A percentile compares a stretch with the other conserved stretches of the same genome.
Conservation (phyloP, 1,284 basidiomycete species). For the Anthracocystis panici-leucophaei region DNA sequence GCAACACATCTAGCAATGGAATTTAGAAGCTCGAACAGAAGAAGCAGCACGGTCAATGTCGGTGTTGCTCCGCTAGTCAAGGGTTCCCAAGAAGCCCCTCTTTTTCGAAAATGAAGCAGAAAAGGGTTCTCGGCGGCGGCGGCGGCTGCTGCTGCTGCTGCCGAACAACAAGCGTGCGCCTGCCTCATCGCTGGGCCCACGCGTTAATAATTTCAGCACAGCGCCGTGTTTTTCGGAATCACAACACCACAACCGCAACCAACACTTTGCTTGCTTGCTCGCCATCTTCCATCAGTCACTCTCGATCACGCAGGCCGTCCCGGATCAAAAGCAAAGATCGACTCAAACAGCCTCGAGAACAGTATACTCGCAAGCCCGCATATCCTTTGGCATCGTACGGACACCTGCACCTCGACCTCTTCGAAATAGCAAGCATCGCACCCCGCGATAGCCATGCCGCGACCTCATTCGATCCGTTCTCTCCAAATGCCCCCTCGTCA, state of each 20-base stretch:
- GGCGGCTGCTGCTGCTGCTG: conserved; percentile 6
- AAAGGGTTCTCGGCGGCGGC: background rate
- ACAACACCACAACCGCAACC: too few species aligned
- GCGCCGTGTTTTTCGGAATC: too few species aligned
- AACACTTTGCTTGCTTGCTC: too few species aligned
- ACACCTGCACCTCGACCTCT: background rate
- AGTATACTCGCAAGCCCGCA: background rate
- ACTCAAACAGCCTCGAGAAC: background rate
- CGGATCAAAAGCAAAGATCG: too few species aligned
- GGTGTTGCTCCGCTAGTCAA: background rate
- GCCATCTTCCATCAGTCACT: too few species aligned
- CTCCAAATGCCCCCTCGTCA: conserved; percentile 35
- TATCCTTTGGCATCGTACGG: background rate
- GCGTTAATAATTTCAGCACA: too few species aligned
- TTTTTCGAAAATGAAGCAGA: background rate
- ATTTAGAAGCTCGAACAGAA: too few species aligned
- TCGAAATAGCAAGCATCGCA: background rate
- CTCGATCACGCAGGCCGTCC: too few species aligned
- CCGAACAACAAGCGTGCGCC: conserved; percentile 2
- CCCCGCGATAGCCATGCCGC: conserved; percentile 24
- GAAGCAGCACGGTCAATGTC: too few species aligned
- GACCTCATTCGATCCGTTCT: conserved; percentile 40
- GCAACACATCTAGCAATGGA: too few species aligned
- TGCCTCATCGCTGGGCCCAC: background rate
- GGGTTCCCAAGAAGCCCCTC: conserved; percentile 6